Evolutionary conservation across 306 rosid species (phyloP).

Genomic region (Boehmeria nivea): DNA sequence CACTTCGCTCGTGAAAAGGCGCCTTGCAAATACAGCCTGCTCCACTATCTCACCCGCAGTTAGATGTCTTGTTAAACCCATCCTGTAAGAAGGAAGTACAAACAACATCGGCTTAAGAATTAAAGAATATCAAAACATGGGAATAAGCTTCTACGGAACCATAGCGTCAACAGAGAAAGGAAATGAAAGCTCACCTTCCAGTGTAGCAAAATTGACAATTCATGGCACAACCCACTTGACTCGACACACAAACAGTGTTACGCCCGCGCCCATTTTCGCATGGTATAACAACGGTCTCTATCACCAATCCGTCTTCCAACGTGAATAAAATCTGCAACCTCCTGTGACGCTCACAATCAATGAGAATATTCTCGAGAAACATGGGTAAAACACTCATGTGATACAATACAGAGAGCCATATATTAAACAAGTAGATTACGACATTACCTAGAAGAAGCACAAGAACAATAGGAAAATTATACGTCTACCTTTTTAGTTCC

Average conservation of each 20-base stretch:
- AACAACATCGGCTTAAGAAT: conserved; percentile 9
- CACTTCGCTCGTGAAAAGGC: conserved; percentile 70
- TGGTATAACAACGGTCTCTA: conserved; percentile 90
- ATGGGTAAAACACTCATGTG: conserved; percentile 15
- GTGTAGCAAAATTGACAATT: conserved; percentile 94
- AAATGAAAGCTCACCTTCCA: conserved; percentile 56
- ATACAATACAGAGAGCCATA: neutral
- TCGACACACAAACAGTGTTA: conserved; percentile 90
- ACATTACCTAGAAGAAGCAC: too few relatives aligned
- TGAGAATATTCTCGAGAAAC: conserved; percentile 39
- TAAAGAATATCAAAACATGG: neutral
- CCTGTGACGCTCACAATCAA: conserved; percentile 74
- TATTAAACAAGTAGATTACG: neutral
- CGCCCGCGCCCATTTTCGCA: conserved; percentile 71
- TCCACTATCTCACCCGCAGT: conserved; percentile 92
- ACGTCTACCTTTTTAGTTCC: conserved; percentile 83
- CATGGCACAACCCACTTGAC: conserved; percentile 98
- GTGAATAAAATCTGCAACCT: conserved; percentile 83
- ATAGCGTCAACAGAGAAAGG: conserved; percentile 4
- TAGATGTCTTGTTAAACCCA: conserved; percentile 83
- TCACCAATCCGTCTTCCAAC: conserved; percentile 69
- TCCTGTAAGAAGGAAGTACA: conserved; percentile 43
- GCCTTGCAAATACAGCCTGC: conserved; percentile 78
- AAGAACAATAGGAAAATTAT: neutral
- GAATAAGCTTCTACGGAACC: neutral